Evolutionary conservation across 2,329 filamentous ascomycete species (phyloP).

Genomic region (Aspergillus ruber): DNA sequence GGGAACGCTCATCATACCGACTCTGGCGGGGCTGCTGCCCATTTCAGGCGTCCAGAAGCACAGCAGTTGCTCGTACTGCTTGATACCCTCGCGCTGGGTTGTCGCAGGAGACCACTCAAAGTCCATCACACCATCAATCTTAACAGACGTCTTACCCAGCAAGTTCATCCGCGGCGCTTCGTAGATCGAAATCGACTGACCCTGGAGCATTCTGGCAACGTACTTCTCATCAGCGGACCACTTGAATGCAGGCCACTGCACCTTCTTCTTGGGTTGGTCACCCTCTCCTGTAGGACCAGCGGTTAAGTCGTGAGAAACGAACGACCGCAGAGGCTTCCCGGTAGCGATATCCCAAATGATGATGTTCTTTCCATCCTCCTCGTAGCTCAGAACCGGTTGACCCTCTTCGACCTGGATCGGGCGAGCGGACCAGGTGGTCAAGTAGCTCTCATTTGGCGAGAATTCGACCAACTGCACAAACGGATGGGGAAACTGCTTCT

Average conservation of each 20-base stretch:
- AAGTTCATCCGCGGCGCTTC: slow-evolving; percentile 84
- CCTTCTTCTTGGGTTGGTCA: slow-evolving; percentile 75
- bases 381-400: slow-evolving; percentile 73
- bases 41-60: slow-evolving; percentile 99
- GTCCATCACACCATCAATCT: slow-evolving; percentile 93
- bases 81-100: slow-evolving; percentile 74
- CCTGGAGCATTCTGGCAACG: slow-evolving; percentile 83
- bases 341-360: slow-evolving; percentile 97
- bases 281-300: slow-evolving; percentile 52
- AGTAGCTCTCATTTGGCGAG: slow-evolving; percentile 84
- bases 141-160: slow-evolving; percentile 84
- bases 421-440: slow-evolving; percentile 94
- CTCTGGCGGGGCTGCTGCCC: slow-evolving; percentile 94
- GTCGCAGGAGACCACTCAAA: slow-evolving; percentile 95
- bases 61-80: slow-evolving; percentile 90
- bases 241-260: slow-evolving; percentile 98
- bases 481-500: slow-evolving; percentile 89
- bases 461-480: slow-evolving; percentile 95
- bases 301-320: slow-evolving; percentile 74
- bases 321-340: slow-evolving; percentile 82
- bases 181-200: slow-evolving; percentile 84
- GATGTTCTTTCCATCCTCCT: slow-evolving; percentile 99
- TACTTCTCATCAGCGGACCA: slow-evolving; percentile 98
- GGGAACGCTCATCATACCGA: slow-evolving; percentile 91
- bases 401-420: slow-evolving; percentile 89